A percentile compares a stretch with the other conserved stretches of the same genome.
Conservation (phyloP, 345 rosid genomes). For the Murraya paniculata region DNA sequence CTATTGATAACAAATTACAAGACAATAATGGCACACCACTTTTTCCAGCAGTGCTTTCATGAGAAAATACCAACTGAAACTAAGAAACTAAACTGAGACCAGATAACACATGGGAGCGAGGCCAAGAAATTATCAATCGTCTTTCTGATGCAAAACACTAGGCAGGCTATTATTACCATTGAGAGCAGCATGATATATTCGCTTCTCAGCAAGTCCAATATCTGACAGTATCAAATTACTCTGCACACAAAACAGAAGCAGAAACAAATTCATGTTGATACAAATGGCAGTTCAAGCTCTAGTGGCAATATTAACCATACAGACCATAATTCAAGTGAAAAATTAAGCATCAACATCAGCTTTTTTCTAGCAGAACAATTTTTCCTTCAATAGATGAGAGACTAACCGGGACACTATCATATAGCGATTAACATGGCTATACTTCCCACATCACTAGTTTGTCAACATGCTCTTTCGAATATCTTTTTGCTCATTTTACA, state of each 20-base stretch:
- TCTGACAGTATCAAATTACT: slow-evolving; percentile 76
- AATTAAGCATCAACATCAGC: not conserved
- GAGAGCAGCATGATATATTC: slow-evolving; percentile 95
- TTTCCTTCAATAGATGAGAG: not conserved
- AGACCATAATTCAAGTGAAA: not conserved
- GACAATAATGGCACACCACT: slow-evolving; percentile 15
- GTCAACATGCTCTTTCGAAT: not conserved
- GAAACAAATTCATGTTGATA: not conserved
- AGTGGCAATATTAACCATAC: not conserved
- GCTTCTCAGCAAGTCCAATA: slow-evolving; percentile 92
- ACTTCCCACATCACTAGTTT: not conserved
- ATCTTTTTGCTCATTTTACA: not conserved
- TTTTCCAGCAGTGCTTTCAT: slow-evolving; percentile 26
- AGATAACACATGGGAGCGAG: slow-evolving; percentile 44
- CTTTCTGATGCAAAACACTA: slow-evolving; percentile 97
- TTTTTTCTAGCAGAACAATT: not conserved
- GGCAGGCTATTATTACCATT: slow-evolving; percentile 98
- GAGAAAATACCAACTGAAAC: slow-evolving; percentile 28
- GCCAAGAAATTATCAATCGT: slow-evolving; percentile 77
- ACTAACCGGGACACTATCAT: not conserved
- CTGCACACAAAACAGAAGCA: slow-evolving; percentile 44
- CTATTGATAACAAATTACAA: slow-evolving; percentile 29
- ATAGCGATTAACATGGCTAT: not conserved
- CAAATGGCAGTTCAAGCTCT: not conserved
- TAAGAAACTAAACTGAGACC: slow-evolving; percentile 37